phyloP scores from a whole-genome alignment of 2,329 filamentous ascomycete genomes.

The Microdochium paspali region DNA sequence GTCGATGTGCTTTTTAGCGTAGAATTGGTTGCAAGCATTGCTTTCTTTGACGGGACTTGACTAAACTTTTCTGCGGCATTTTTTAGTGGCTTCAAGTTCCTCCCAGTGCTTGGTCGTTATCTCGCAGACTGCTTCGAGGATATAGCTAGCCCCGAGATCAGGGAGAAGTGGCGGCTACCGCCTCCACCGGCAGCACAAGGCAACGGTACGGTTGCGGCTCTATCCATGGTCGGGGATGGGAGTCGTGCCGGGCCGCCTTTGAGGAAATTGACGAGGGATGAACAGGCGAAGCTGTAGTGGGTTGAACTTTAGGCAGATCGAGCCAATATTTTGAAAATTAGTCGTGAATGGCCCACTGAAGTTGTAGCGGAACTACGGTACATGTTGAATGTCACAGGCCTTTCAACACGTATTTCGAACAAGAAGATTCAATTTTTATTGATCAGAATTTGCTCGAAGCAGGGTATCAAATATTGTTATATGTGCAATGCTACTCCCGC shows the following conservation, averaged over 20 bases:
- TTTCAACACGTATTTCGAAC: too few relatives aligned
- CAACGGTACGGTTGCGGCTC: background rate
- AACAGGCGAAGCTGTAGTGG: background rate
- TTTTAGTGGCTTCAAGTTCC: conserved; percentile 18
- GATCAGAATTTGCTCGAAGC: background rate
- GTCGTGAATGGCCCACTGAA: too few relatives aligned
- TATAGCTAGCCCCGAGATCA: conserved; percentile 15
- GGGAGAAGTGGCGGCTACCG: conserved; percentile 15
- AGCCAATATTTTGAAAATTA: too few relatives aligned
- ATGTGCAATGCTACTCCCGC: background rate
- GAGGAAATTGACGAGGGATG: background rate
- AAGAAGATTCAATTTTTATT: too few relatives aligned
- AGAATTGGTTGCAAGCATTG: too few relatives aligned
- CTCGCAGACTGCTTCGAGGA: conserved; percentile 22
- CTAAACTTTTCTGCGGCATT: too few relatives aligned
- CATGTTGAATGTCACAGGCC: too few relatives aligned
- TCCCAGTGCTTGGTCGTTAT: conserved; percentile 14
- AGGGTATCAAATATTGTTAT: conserved; percentile 7
- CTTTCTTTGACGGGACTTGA: conserved; percentile 1
- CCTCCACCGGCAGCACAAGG: background rate
- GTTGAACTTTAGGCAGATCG: background rate
- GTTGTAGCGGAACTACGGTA: too few relatives aligned
- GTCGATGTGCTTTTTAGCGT: too few relatives aligned
- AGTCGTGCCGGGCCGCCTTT: background rate
- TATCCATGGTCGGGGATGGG: background rate